These are phyloP conservation scores for Tremella fuciformis DNA, from an alignment of 768 basidiomycete species.

Conservation along the genomic window DNA sequence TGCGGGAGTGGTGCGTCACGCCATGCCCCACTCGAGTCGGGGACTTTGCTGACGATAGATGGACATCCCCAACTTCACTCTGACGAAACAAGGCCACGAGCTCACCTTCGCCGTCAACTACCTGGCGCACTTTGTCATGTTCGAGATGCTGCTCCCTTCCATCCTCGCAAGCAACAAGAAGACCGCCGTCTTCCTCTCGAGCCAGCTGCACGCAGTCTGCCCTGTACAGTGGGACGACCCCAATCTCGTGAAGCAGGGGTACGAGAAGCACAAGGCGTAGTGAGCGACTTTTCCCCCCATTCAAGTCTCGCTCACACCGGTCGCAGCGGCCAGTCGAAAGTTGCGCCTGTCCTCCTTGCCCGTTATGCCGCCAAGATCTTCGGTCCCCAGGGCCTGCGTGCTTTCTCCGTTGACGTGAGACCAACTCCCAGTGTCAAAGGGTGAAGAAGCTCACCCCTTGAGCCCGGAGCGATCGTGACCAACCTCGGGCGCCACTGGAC, in stretches of 20 bases:
- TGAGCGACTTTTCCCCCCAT: too few species aligned
- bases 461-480: too few species aligned
- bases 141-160: neutral
- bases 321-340: neutral
- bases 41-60: neutral
- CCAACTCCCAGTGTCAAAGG: too few species aligned
- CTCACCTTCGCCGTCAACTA: constrained; percentile 1
- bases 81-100: constrained; percentile 10
- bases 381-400: neutral
- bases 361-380: neutral
- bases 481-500: constrained; percentile 6
- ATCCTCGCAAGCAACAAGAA: constrained; percentile 9
- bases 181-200: neutral
- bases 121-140: constrained; percentile 7
- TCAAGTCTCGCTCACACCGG: too few species aligned
- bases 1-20: constrained; percentile 8
- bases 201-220: neutral
- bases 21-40: neutral
- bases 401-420: constrained; percentile 3
- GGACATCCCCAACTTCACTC: constrained; percentile 2
- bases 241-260: neutral
- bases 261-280: too few species aligned
- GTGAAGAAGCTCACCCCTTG: too few species aligned
- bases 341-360: neutral
- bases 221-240: constrained; percentile 5